Percentiles rank a stretch among this genome's conserved stretches.
phyloP scores from a whole-genome alignment of 2,329 filamentous ascomycete species.

The Colletotrichum theobromicola region DNA sequence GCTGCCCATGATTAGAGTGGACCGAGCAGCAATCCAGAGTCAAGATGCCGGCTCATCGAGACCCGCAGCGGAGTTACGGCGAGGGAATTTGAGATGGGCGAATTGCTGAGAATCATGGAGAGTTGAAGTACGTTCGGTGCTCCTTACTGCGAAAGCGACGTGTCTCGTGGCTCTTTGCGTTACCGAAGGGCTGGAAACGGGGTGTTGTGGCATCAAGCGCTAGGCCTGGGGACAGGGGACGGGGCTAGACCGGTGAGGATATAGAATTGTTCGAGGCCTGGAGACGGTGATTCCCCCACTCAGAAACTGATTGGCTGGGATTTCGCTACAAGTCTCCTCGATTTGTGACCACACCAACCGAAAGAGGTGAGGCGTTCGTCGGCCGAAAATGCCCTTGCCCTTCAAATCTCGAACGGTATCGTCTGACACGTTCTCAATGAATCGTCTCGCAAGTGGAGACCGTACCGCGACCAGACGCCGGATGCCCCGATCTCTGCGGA shows the following conservation, averaged over 20 bases:
- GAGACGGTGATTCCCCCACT: not conserved
- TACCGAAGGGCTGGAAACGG: not conserved
- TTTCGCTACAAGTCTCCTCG: not conserved
- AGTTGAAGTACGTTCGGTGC: not conserved
- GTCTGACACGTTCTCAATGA: not conserved
- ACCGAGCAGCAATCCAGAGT: not conserved
- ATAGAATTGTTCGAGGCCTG: not conserved
- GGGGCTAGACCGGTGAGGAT: not conserved
- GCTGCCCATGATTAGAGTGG: not conserved
- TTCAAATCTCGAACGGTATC: not conserved
- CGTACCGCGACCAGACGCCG: not conserved
- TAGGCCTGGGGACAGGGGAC: not conserved
- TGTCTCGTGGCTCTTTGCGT: not conserved
- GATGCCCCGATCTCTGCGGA: not conserved
- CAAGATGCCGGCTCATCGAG: not conserved
- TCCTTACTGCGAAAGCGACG: not conserved
- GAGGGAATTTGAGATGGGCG: not conserved
- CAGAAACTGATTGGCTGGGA: not conserved
- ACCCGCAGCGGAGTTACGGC: not conserved
- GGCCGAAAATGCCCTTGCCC: not conserved
- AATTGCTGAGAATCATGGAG: not conserved
- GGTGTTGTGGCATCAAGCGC: not conserved
- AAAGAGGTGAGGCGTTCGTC: not conserved
- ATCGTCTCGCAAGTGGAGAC: not conserved
- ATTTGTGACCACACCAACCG: not conserved